These are phyloP conservation scores for Berberis vulgaris DNA, from an alignment of 164 flowering plant species.

Conservation along the genomic window DNA sequence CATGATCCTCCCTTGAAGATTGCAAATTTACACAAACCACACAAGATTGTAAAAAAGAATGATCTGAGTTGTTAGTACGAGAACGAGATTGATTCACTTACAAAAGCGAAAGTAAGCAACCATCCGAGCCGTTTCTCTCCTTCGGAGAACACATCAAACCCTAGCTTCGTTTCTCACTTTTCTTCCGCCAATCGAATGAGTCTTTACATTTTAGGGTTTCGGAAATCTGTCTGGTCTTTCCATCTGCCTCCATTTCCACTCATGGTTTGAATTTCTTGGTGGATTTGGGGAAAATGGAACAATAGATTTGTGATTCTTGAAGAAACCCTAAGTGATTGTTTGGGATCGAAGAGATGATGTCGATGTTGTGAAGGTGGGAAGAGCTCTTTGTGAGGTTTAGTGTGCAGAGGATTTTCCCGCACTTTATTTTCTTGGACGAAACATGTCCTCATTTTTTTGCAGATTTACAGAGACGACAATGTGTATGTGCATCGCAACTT, in stretches of 20 bases:
- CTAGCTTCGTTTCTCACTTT: conserved; percentile 74
- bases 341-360: no score
- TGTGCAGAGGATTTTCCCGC: no score
- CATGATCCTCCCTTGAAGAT: conserved; percentile 87
- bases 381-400: no score
- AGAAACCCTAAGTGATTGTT: no score
- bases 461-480: no score
- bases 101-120: conserved; percentile 66
- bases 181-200: conserved; percentile 65
- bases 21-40: conserved; percentile 17
- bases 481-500: no score
- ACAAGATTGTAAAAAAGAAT: neutral
- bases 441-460: no score
- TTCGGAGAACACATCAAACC: conserved; percentile 77
- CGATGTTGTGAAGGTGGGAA: no score
- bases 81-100: conserved; percentile 21
- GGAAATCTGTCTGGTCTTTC: conserved; percentile 31
- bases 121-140: conserved; percentile 93
- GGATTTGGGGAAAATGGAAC: no score
- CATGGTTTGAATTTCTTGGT: no score
- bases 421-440: no score
- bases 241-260: conserved; percentile 15
- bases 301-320: no score
- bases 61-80: neutral
- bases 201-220: conserved; percentile 47